Conservation (phyloP, 2,329 filamentous ascomycete genomes). For the Ceratocystiopsis minuta region DNA sequence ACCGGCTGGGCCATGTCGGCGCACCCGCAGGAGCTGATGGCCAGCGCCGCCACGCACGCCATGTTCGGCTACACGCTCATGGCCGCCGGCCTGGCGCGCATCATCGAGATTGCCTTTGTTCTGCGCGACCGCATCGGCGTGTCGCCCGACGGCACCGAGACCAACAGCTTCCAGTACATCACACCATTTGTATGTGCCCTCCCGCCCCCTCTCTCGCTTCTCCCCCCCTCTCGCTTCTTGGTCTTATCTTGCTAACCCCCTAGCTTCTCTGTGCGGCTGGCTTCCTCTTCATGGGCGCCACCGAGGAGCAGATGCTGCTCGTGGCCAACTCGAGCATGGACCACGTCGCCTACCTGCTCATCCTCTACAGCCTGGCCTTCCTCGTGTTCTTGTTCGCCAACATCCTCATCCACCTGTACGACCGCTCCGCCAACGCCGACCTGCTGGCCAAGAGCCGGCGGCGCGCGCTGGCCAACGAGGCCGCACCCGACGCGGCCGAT, state of each 20-base stretch:
- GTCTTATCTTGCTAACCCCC: conserved; percentile 9
- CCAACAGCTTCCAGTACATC: conserved; percentile 41
- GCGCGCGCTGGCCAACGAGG: neutral
- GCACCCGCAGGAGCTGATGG: conserved; percentile 66
- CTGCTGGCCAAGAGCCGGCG: conserved; percentile 5
- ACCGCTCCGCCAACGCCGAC: conserved; percentile 31
- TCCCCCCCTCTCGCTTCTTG: neutral
- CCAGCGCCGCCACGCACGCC: conserved; percentile 74
- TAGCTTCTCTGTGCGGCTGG: conserved; percentile 81
- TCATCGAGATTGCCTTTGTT: conserved; percentile 84
- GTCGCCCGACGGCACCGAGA: conserved; percentile 48
- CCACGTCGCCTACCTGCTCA: conserved; percentile 81
- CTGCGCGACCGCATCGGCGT: conserved; percentile 52
- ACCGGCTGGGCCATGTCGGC: conserved; percentile 93
- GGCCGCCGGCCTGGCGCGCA: conserved; percentile 65
- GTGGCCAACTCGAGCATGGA: conserved; percentile 59
- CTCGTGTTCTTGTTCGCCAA: conserved; percentile 81
- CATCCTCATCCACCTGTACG: conserved; percentile 71
- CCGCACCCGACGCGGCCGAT: neutral
- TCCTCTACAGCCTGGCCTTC: conserved; percentile 80
- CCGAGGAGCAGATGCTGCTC: conserved; percentile 84
- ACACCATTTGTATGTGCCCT: conserved; percentile 42
- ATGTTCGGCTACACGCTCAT: conserved; percentile 93
- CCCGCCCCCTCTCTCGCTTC: no score
- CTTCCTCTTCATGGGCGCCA: conserved; percentile 94